Evolutionary conservation across 2,329 filamentous ascomycete species (phyloP), one percentile per base, ranked within the genome.

Genomic region (Arachnomyces sp.): DNA sequence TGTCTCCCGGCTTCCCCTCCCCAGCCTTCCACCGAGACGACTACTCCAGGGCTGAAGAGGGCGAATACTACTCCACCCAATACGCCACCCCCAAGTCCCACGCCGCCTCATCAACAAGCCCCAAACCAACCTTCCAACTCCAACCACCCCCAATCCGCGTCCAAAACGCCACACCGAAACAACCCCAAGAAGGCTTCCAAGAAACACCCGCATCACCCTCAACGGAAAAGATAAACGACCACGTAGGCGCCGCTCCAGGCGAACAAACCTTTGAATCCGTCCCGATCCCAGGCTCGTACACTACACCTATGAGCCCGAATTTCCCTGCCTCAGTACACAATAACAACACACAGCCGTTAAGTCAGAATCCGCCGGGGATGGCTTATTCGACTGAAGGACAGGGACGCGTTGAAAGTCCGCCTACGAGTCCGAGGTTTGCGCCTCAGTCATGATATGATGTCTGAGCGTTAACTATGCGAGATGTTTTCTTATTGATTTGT

Each of bases 281-380:
- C 25, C 86, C 89, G 1, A 95, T 95, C 44, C 90, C 90, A 0
- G 85, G 84, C 4, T 85, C 88, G 0, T 95, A 95, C 58, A 69
- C 74, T 5, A 68, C 63, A 40, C 67, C 71, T 5, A 56, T 70
- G 34, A 67, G 61, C 38, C 67, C 68, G 15, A 57, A 55, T 17
- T 66, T 68, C 50, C 21, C 21, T 5, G 5, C 21, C 5, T 25
- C 21, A 25, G 21, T 25, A 25, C 21, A 25, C 21, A 25, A 25
- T 25, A 25, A 25, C 21, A 25, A 25, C 21, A 25, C n/a, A 9
- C 21, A 25, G 21, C 21, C 21, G 9, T 25, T 25, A 9, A 9
- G 21, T 9, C 21, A 25, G 9, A 25, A 25, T 9, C 21, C 21
- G 9, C 21, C 21, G 9, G 21, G 21, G 21, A 25, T 25, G 21